Evolutionary conservation across 331 rosid genomes (phyloP), one percentile per base, ranked within the genome.

Genomic region (Pyracantha coccinea): DNA sequence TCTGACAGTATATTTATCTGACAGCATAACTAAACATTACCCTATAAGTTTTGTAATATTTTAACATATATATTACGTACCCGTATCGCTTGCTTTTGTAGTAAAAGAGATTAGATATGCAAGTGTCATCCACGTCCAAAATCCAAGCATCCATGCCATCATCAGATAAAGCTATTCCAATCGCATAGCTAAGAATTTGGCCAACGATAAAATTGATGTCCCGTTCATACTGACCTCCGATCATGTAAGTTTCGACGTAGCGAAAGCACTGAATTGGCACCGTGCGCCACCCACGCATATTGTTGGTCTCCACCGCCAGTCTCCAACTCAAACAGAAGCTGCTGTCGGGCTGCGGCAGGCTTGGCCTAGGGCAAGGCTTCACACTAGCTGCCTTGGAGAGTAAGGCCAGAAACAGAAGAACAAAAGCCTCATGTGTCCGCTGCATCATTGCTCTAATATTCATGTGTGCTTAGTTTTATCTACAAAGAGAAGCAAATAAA

Each of bases 71-170:
- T 50, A 50, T 50, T 50, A 38, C 44, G 44, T 38, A 92, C 98
- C 98, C 98, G 66, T 85, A 92, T 82, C 86, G 69, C 78, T 84
- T 90, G 50, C 68, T 57, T 75, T 60, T 78, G 82, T 90, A 92
- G 72, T 88, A 92, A 19, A 31, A 74, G 35, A 92, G 32, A 64
- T 90, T 92, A 52, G 98, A 92, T 73, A 92, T 35, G 80, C 96
- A 90, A 31, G 98, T 92, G 57, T 92, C 98, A 59, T 92, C 98
- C 62, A 92, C 94, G 69, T 92, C 98, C 19, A 92, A 83, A 79
- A 90, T 50, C 96, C 94, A 92, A 68, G 90, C 92, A 71, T 92
- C 98, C 77, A 71, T 19, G 66, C 84, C 90, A 33, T 88, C 88
- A 0, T 2, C 32, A 2, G 83, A 31, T 6, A 70, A 69, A 13